Evolutionary conservation across 2,329 filamentous ascomycete genomes (phyloP).

Genomic region (Domatiomyces globalis): DNA sequence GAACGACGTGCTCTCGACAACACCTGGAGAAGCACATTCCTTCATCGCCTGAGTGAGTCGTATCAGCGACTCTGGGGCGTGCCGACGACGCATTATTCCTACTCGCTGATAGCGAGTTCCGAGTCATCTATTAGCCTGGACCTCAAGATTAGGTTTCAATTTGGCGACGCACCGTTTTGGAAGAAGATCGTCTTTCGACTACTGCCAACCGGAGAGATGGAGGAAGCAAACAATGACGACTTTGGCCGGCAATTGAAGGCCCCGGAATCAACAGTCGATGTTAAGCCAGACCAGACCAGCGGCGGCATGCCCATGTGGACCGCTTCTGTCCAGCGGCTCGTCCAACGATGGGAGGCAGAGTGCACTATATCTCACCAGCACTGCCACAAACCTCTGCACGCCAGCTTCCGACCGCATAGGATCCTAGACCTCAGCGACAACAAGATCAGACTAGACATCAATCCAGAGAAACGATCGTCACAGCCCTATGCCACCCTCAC

Average conservation of each 20-base stretch:
- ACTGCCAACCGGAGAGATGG: neutral
- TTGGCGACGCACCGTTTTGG: neutral
- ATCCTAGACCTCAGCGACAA: neutral
- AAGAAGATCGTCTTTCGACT: conserved; percentile 1
- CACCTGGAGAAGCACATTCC: neutral
- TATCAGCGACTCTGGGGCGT: neutral
- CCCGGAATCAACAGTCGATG: neutral
- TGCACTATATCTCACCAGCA: neutral
- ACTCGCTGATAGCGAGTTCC: neutral
- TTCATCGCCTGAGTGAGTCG: neutral
- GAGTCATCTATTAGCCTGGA: neutral
- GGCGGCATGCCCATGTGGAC: neutral
- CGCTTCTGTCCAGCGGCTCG: neutral
- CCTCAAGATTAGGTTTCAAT: neutral
- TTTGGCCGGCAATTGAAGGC: neutral
- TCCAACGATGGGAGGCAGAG: neutral
- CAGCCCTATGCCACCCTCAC: neutral
- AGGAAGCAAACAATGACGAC: neutral
- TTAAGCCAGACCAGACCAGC: neutral
- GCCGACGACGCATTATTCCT: neutral
- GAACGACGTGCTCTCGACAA: neutral
- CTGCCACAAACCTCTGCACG: neutral
- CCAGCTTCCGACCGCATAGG: neutral
- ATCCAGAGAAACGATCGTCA: neutral
- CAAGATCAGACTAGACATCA: neutral